These are phyloP conservation scores for Clitopilus hobsonii DNA, from an alignment of 768 basidiomycete species.

Conservation along the genomic window DNA sequence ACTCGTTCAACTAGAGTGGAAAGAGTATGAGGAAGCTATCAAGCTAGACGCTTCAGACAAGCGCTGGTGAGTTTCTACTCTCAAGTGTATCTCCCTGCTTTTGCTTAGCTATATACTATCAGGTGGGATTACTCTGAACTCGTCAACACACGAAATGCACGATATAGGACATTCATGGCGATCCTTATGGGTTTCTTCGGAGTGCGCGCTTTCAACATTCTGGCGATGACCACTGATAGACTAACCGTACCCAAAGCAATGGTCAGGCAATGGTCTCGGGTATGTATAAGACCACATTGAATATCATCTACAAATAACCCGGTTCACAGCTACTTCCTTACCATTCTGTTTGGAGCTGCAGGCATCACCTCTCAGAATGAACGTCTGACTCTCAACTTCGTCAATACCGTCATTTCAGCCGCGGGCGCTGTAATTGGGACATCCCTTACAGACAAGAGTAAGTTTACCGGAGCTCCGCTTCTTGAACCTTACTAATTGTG, in stretches of 20 bases:
- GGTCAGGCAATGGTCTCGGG: conserved; percentile 52
- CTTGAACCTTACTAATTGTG: not conserved
- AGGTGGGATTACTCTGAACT: conserved; percentile 51
- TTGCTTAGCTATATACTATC: not conserved
- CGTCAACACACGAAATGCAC: conserved; percentile 40
- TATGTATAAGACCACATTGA: conserved; percentile 12
- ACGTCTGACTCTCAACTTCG: conserved; percentile 35
- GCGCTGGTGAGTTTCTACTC: conserved; percentile 35
- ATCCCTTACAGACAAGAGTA: conserved; percentile 34
- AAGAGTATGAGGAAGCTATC: conserved; percentile 47
- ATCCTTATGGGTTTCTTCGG: conserved; percentile 52
- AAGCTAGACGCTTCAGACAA: conserved; percentile 50
- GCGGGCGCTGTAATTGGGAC: conserved; percentile 37
- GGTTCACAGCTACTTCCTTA: conserved; percentile 33
- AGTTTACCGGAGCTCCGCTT: not conserved
- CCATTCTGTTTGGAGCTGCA: conserved; percentile 34
- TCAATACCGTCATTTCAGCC: conserved; percentile 36
- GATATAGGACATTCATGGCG: conserved; percentile 43
- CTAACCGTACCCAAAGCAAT: conserved; percentile 28
- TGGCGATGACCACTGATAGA: not conserved
- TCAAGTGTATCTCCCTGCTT: not conserved
- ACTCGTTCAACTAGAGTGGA: conserved; percentile 46
- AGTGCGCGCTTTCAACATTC: conserved; percentile 17
- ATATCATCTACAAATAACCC: not conserved
- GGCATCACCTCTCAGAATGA: conserved; percentile 34